Conservation (phyloP, 1,284 basidiomycete genomes). For the Rugosomyces carneus region DNA sequence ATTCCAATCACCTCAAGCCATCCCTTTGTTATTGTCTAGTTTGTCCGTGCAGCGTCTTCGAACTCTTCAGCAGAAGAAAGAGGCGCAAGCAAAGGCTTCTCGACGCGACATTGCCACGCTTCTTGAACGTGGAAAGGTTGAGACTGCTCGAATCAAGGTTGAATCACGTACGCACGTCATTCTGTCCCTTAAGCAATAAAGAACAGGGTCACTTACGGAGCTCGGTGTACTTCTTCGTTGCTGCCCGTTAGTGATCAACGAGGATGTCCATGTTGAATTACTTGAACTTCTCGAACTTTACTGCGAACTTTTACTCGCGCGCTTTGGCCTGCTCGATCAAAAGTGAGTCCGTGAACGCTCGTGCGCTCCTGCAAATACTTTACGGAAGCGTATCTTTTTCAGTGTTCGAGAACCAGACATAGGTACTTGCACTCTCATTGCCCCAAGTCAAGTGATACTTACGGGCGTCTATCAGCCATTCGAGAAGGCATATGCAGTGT, state of each 20-base stretch:
- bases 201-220: not conserved
- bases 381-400: constrained; percentile 7
- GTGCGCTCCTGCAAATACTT: not conserved
- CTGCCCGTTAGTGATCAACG: constrained; percentile 70
- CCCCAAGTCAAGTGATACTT: not conserved
- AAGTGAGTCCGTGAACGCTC: constrained; percentile 45
- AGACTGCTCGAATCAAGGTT: constrained; percentile 80
- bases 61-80: constrained; percentile 90
- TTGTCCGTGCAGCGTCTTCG: constrained; percentile 88
- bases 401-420: constrained; percentile 82
- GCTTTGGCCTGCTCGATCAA: constrained; percentile 88
- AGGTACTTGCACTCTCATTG: constrained; percentile 41
- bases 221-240: too few species aligned
- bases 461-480: constrained; percentile 22
- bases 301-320: constrained; percentile 85
- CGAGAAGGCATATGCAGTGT: constrained; percentile 51
- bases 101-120: constrained; percentile 76
- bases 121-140: constrained; percentile 73
- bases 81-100: constrained; percentile 82
- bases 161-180: constrained; percentile 56
- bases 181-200: constrained; percentile 6
- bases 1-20: constrained; percentile 1
- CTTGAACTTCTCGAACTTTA: constrained; percentile 93
- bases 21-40: constrained; percentile 32
- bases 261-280: constrained; percentile 82